These are phyloP conservation scores for Fraxinus angustifolia DNA, from an alignment of 305 asterid genomes.

Conservation along the genomic window DNA sequence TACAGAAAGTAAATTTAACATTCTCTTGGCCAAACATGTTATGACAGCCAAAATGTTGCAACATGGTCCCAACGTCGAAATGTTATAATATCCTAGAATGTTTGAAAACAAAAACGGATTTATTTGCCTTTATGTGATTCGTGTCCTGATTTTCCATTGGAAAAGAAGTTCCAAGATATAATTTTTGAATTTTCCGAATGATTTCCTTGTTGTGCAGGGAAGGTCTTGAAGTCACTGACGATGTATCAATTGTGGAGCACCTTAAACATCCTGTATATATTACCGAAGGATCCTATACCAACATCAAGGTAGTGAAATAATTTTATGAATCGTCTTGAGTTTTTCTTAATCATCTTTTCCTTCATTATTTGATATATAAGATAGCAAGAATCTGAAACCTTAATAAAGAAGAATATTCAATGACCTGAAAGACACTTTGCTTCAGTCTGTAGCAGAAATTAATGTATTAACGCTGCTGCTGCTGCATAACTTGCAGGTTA, in stretches of 20 bases:
- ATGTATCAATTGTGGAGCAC: conserved; percentile 91
- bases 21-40: background rate
- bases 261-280: conserved; percentile 87
- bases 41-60: background rate
- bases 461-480: background rate
- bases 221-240: conserved; percentile 94
- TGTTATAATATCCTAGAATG: background rate
- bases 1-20: background rate
- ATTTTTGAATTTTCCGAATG: background rate
- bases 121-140: background rate
- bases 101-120: background rate
- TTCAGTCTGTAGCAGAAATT: background rate
- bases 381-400: background rate
- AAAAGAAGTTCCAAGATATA: background rate
- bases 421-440: background rate
- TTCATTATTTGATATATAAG: background rate
- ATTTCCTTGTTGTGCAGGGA: conserved; percentile 44
- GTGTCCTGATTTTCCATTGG: background rate
- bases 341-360: background rate
- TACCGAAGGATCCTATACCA: conserved; percentile 91
- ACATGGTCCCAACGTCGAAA: background rate
- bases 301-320: conserved; percentile 67
- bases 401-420: background rate
- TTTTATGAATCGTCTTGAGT: background rate
- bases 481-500: conserved; percentile 53